Evolutionary conservation across 352 stramenopile genomes (phyloP), one percentile per base, ranked within the genome.

Genomic region (Phytophthora quininea): DNA sequence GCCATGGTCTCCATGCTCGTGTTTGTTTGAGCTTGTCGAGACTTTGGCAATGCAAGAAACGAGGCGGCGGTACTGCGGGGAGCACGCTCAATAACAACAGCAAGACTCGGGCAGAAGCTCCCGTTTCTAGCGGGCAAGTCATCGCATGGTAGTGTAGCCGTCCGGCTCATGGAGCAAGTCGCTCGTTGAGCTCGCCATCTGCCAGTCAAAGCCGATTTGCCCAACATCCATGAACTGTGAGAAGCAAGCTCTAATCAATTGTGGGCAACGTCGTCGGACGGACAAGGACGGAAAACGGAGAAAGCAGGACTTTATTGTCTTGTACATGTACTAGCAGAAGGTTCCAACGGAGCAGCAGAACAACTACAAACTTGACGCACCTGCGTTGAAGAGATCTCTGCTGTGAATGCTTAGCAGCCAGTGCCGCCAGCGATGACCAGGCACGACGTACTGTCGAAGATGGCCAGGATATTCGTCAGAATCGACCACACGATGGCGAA

Each of bases 401-500:
- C 53, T 59, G 27, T 40, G 6, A 14, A 46, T 9, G 14, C 27
- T 64, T 60, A 66, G 59, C 59, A 66, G 14, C 59, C 38, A 24
- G 58, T 64, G 54, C 77, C 60, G 7, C 52, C 52, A 48, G 60
- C 60, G 33, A 67, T 67, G 1, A 67, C 58, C 4, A 67, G 35
- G 30, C 60, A 67, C 43, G 60, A 67, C 4, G 60, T 67, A 35
- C 60, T 67, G 4, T 67, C 60, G 45, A 67, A 67, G 5, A 67
- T 67, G 60, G 51, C 60, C 60, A 67, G 42, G 14, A 67, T 46
- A 30, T 67, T 79, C 29, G 64, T 66, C 60, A 73, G 68, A 19
- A 84, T 7, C 8, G 75, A 80, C 66, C 74, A 84, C 10, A 59
- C 37, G n/a, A 79, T 53, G 0, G 64, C 71, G 38, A 79, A 66